Evolutionary conservation across 345 rosid species (phyloP), one percentile per base, ranked within the genome.

Genomic region (Hypericum androsaemum): DNA sequence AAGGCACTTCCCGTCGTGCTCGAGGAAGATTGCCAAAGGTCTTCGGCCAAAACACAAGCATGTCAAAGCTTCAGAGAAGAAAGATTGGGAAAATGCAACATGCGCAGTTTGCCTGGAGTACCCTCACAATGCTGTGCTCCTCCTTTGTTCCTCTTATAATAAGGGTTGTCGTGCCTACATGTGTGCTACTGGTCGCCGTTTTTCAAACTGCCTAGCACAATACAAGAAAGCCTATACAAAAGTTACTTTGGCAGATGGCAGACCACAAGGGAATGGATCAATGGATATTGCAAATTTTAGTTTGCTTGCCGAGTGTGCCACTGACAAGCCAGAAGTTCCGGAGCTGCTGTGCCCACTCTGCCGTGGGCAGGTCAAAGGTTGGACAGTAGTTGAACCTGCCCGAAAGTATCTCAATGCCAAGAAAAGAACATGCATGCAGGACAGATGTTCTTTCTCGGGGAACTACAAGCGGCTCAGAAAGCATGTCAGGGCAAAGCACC

Each of bases 121-220:
- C 59, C 95, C 98, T 37, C 96, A 84, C 78, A 84, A 84, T 53
- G 89, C 98, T 8, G 92, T 82, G 22, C 89, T 87, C 17, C 83
- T 90, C 10, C 75, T 84, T 9, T 82, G 95, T 62, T 84, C 92
- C 41, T 87, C 98, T 0, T 77, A 84, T 46, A 71, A 79, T 66
- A 82, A 86, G 60, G 96, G 98, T 10, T 90, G 98, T 13, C 95
- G 88, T 41, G 89, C 87, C 28, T 90, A 90, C 64, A 90, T 90
- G 89, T 90, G 98, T 62, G 88, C 90, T 14, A 90, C 98, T 1
- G 73, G 95, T 66, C 74, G 67, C 42, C 88, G 87, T 39, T 84
- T 73, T 52, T 84, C 96, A 43, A 84, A 90, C 59, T 87, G 92
- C 60, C 88, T 90, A 47, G 92, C 84, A 7, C 98, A 87, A 40